phyloP scores from a whole-genome alignment of 2,329 filamentous ascomycete species.

The Microdochium trichocladiopsis region DNA sequence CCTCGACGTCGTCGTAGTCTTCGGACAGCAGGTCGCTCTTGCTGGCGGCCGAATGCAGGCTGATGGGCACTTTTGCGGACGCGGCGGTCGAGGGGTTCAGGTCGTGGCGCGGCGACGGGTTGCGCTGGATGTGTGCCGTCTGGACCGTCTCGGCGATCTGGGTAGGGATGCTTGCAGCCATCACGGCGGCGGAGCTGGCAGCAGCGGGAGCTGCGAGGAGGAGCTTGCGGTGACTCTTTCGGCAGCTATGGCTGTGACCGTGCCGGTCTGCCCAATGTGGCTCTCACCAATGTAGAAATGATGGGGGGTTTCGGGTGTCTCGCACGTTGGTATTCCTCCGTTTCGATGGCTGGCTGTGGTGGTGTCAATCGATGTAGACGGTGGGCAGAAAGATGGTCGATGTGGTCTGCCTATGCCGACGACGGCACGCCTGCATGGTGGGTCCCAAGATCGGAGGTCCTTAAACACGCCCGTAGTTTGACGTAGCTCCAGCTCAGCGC shows the following conservation, averaged over 20 bases:
- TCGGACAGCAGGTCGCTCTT: conserved; percentile 14
- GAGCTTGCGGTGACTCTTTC: no score
- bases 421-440: not conserved
- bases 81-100: conserved; percentile 73
- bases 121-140: conserved; percentile 66
- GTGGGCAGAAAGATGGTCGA: not conserved
- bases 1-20: conserved; percentile 28
- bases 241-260: no score
- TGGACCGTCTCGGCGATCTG: conserved; percentile 77
- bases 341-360: no score
- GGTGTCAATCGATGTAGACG: not conserved
- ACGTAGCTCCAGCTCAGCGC: no score
- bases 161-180: conserved; percentile 50
- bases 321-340: no score
- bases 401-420: not conserved
- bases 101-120: conserved; percentile 68
- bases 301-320: no score
- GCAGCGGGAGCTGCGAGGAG: not conserved
- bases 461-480: no score
- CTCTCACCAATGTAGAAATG: no score
- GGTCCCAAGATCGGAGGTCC: not conserved
- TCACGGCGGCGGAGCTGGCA: conserved; percentile 17
- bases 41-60: conserved; percentile 17
- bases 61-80: conserved; percentile 56
- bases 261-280: no score